Base-by-base conservation (phyloP, 768 basidiomycete genomes). In the Boletus tylopilopsis region DNA sequence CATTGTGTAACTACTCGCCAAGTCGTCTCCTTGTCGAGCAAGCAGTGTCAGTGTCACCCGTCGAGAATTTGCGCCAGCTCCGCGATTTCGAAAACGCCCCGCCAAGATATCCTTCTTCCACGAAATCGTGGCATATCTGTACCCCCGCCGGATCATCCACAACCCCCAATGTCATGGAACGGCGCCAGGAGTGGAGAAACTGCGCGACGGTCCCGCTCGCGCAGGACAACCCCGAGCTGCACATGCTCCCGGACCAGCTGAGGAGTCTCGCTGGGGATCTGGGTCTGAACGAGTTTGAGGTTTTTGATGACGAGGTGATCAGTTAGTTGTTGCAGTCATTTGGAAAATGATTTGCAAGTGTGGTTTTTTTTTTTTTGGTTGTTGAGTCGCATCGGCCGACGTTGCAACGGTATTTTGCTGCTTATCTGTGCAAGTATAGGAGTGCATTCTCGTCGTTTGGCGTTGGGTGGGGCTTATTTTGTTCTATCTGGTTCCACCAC, bases 281-380 rank as follows among this genome's bases (percentile, higher is more conserved):
- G 7, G 70, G 72, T 49, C 55, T 80, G 47, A 76, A 75, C 38
- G 79, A 80, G 43, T 80, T 81, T 36, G 76, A 79, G 5, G 79
- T 79, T 51, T 80, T 78, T 18, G 73, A 69, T 8, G 76, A 80
- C 19, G 76, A 80, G 34, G 72, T 71, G 1, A 69, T 80, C 16
- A 76, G 74, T 53, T 64, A 72, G 21, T 75, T 76, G 2, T 73
- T 79, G 58, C 51, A 71, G 22, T 59, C 69, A 3, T 73, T 81
- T 8, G 74, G n/a, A 79, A 42, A 70, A 70, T 0, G 79, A 80
- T 53, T 59, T 81, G 42, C 76, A 68, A 63, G 76, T 72, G 38
- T 2, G 67, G 54, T 43, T 42, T 11, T 21, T 35, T 43, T 30
- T 6, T 16, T 15, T 24, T 23, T 13, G 21, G 2, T 4, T n/a